A percentile compares a stretch with the other conserved stretches of the same genome.
These are phyloP conservation scores for Mycena capillaripes DNA, from an alignment of 768 basidiomycete genomes.

Conservation along the genomic window DNA sequence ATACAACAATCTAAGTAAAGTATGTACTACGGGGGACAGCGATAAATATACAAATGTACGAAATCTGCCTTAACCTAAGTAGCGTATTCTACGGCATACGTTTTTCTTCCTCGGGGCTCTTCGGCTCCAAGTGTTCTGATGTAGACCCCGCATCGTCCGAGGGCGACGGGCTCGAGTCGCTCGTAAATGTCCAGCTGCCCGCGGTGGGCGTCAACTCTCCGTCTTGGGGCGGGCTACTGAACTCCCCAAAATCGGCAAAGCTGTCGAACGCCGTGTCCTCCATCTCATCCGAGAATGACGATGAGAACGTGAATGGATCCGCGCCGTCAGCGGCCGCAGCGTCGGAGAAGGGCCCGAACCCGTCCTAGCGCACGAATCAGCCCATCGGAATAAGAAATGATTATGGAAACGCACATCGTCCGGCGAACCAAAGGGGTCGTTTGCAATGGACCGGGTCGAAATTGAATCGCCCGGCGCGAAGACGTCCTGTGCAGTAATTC, in stretches of 20 bases:
- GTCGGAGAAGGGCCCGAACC: constrained; percentile 88
- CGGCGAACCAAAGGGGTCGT: constrained; percentile 65
- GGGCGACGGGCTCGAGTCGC: constrained; percentile 47
- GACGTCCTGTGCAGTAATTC: constrained; percentile 57
- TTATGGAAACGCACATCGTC: constrained; percentile 62
- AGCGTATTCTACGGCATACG: constrained; percentile 25
- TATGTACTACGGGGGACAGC: constrained; percentile 12
- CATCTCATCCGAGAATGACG: constrained; percentile 74
- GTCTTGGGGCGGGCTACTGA: constrained; percentile 50
- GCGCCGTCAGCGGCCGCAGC: constrained; percentile 60
- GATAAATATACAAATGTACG: constrained; percentile 17
- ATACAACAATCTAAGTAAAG: constrained; percentile 22
- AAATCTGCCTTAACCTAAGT: background rate
- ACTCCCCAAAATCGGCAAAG: constrained; percentile 81
- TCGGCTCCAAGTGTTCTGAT: constrained; percentile 34
- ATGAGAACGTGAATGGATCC: constrained; percentile 72
- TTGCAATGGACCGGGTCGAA: constrained; percentile 51
- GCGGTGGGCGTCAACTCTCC: constrained; percentile 73
- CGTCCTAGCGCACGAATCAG: constrained; percentile 56
- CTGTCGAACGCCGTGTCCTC: constrained; percentile 77
- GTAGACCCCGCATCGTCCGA: constrained; percentile 44
- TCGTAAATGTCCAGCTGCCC: constrained; percentile 80
- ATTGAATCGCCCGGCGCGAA: constrained; percentile 55
- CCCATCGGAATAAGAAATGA: background rate
- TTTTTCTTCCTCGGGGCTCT: constrained; percentile 33